Evolutionary conservation across 2,329 filamentous ascomycete genomes (phyloP).

Genomic region (Aquanectria penicillioides): DNA sequence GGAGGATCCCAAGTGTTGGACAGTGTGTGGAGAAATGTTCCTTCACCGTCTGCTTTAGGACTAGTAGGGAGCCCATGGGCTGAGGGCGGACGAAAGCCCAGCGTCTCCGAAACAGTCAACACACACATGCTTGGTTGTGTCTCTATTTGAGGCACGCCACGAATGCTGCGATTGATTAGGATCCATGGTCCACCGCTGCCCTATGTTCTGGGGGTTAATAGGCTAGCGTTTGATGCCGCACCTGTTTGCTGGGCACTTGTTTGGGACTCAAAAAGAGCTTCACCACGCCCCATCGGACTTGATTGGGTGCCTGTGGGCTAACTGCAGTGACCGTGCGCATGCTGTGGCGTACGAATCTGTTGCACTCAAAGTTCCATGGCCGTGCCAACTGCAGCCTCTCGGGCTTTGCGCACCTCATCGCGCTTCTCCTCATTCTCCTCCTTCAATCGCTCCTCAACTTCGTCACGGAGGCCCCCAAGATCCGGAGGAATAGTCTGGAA

Average conservation of each 20-base stretch:
- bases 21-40: neutral
- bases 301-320: neutral
- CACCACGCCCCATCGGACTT: neutral
- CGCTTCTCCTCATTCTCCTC: conserved; percentile 71
- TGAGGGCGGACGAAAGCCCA: conserved; percentile 6
- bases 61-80: conserved; percentile 7
- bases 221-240: neutral
- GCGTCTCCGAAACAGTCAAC: conserved; percentile 12
- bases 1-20: neutral
- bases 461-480: conserved; percentile 72
- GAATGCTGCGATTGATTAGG: conserved; percentile 8
- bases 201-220: neutral
- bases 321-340: neutral
- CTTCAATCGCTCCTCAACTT: conserved; percentile 74
- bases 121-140: neutral
- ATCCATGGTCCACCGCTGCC: neutral
- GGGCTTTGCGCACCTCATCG: conserved; percentile 60
- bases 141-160: conserved; percentile 14
- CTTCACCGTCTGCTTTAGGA: conserved; percentile 5
- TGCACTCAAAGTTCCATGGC: conserved; percentile 61
- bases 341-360: neutral
- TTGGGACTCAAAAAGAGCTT: neutral
- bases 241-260: neutral
- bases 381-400: conserved; percentile 67
- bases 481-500: conserved; percentile 84